phyloP scores from a whole-genome alignment of 2,329 filamentous ascomycete species.

The Hypoxylon sp. region DNA sequence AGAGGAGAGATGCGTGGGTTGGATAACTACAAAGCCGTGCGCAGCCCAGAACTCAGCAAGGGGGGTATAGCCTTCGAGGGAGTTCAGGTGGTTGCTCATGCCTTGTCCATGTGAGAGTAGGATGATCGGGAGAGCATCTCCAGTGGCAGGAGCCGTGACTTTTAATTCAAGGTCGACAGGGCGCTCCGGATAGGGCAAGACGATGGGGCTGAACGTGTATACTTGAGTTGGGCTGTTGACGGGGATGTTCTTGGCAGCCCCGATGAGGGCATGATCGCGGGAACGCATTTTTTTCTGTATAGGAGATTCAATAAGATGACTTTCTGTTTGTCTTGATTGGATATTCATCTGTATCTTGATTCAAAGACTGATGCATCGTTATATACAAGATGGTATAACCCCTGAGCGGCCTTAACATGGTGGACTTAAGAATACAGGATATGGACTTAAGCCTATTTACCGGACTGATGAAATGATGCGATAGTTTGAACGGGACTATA shows the following conservation, averaged over 20 bases:
- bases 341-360: neutral
- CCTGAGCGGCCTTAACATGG: conserved; percentile 10
- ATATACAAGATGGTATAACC: conserved; percentile 17
- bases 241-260: conserved; percentile 55
- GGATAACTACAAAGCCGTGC: conserved; percentile 61
- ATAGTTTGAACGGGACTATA: neutral
- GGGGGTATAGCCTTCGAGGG: conserved; percentile 60
- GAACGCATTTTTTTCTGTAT: conserved; percentile 31
- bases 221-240: conserved; percentile 52
- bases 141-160: conserved; percentile 56
- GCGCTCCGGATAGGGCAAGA: conserved; percentile 50
- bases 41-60: conserved; percentile 60
- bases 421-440: conserved; percentile 29
- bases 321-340: conserved; percentile 15
- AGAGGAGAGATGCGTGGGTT: conserved; percentile 61
- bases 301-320: neutral
- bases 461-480: neutral
- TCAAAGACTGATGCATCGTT: conserved; percentile 7
- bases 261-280: conserved; percentile 48
- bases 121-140: conserved; percentile 57
- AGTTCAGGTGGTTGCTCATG: conserved; percentile 58
- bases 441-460: conserved; percentile 26
- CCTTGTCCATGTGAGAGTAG: conserved; percentile 61
- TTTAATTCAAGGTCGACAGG: conserved; percentile 55
- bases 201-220: conserved; percentile 54